Percentiles rank a stretch among this genome's conserved stretches.
Conservation (phyloP, 208 protist genomes). For the Herpetomonas tarakana region DNA sequence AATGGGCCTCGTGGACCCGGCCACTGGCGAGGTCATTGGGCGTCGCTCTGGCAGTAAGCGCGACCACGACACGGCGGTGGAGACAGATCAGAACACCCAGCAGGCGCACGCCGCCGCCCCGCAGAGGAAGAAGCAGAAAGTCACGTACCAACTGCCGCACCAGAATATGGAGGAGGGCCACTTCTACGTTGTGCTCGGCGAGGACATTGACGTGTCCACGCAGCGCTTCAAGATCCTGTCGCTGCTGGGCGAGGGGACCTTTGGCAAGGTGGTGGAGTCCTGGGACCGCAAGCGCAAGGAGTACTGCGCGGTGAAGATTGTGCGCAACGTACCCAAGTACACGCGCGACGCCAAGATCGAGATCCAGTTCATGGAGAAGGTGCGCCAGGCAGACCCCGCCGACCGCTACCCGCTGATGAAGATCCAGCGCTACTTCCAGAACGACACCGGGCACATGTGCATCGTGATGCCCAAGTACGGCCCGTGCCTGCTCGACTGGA, state of each 20-base stretch:
- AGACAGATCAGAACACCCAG: slow-evolving; percentile 47
- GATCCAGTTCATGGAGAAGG: slow-evolving; percentile 84
- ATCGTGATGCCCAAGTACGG: slow-evolving; percentile 73
- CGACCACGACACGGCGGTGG: slow-evolving; percentile 44
- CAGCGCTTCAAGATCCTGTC: slow-evolving; percentile 90
- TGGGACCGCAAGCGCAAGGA: slow-evolving; percentile 86
- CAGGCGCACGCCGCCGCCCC: slow-evolving; percentile 21
- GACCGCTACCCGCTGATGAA: slow-evolving; percentile 80
- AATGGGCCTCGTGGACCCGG: slow-evolving; percentile 17
- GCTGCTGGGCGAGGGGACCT: slow-evolving; percentile 85
- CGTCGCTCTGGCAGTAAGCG: slow-evolving; percentile 80
- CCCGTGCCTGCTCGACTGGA: slow-evolving; percentile 78
- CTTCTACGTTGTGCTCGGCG: slow-evolving; percentile 89
- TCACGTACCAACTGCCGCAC: slow-evolving; percentile 76
- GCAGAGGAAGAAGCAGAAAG: slow-evolving; percentile 72
- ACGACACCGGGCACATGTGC: slow-evolving; percentile 80
- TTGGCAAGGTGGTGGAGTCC: slow-evolving; percentile 87
- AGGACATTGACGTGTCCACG: slow-evolving; percentile 86
- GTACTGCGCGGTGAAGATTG: slow-evolving; percentile 89
- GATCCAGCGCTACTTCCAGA: slow-evolving; percentile 80
- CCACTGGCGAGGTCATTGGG: slow-evolving; percentile 16
- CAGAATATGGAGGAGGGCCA: slow-evolving; percentile 90
- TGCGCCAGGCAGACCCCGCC: slow-evolving; percentile 52
- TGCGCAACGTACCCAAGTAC: slow-evolving; percentile 84
- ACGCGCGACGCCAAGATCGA: slow-evolving; percentile 85